Evolutionary conservation across 2,329 filamentous ascomycete species (phyloP), one percentile per base, ranked within the genome.

Genomic region (Cryphonectria carpinicola): DNA sequence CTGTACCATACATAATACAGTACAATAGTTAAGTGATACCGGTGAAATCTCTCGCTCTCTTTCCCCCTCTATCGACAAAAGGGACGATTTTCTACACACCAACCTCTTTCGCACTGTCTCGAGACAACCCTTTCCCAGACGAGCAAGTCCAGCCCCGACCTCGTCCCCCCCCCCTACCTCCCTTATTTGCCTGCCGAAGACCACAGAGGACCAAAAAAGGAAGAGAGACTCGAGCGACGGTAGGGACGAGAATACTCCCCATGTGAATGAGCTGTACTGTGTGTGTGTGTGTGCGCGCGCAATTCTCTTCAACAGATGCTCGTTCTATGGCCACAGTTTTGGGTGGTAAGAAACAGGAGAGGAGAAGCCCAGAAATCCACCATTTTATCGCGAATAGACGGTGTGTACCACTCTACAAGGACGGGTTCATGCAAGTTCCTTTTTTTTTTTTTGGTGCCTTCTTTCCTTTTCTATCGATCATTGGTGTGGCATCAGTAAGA

Each of bases 401-500:
- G 46, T 10, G 46, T 49, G 17, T 46, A 19, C 43, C 46, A 32
- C 46, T 22, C 46, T 49, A 22, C 22, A 49, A 10, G 8, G 22
- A n/a, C 22, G 22, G 22, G 8, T 49, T 11, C 22, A n/a, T 49
- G 11, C 46, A 17, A 14, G 41, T n/a, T 49, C 10, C n/a, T n/a
- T n/a, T n/a, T 49, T 49, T 22, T n/a, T 19, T 49, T 22, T n/a
- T 49, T 49, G 17, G 19, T 49, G 14, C 7, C 17, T 49, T 22
- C 43, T 49, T 7, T 49, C 37, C 37, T 11, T 49, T 49, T 49
- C 46, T 49, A 49, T n/a, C 39, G n/a, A 60, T 46, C 17, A 43
- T 56, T 11, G 65, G 65, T 58, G 65, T n/a, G 32, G n/a, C 37
- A 65, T 72, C 69, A 67, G 65, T 72, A 72, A 70, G 65, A 66